Percentiles rank a stretch among this genome's conserved stretches.
Evolutionary conservation across 208 protist genomes (phyloP).

Genomic region (Lotmaria passim): DNA sequence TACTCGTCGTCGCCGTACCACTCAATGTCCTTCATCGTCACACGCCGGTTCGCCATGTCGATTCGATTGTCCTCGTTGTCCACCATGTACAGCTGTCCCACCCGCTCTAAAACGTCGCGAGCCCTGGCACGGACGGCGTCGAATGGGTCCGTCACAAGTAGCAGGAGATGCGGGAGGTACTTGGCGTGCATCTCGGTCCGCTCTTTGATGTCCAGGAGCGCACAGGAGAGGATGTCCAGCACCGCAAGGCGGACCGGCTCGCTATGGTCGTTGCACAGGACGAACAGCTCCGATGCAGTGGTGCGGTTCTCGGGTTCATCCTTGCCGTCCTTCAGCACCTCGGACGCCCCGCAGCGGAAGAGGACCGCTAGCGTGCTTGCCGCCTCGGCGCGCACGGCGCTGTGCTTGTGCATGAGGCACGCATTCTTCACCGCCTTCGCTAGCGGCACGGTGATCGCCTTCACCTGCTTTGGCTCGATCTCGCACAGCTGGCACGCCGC

Average conservation of each 20-base stretch:
- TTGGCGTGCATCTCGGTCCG: conserved; percentile 79
- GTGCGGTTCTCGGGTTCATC: conserved; percentile 71
- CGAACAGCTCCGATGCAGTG: conserved; percentile 62
- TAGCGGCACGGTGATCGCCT: conserved; percentile 62
- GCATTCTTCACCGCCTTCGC: conserved; percentile 68
- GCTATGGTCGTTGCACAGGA: conserved; percentile 86
- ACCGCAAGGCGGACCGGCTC: conserved; percentile 70
- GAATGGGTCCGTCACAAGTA: conserved; percentile 79
- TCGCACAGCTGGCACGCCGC: conserved; percentile 66
- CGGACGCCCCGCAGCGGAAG: conserved; percentile 72
- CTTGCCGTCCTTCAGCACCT: conserved; percentile 70
- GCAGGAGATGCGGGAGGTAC: conserved; percentile 81
- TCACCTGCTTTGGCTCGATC: conserved; percentile 81
- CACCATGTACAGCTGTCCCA: conserved; percentile 80
- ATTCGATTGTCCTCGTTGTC: conserved; percentile 92
- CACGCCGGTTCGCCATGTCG: conserved; percentile 72
- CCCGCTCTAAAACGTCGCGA: conserved; percentile 46
- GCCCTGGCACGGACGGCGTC: conserved; percentile 59
- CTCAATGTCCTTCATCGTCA: conserved; percentile 92
- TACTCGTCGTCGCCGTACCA: conserved; percentile 94
- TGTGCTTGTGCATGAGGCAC: conserved; percentile 88
- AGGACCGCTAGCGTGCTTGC: conserved; percentile 63
- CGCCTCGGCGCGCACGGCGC: conserved; percentile 71
- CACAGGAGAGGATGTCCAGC: conserved; percentile 59
- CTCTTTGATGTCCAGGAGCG: conserved; percentile 80